Percentiles rank a stretch among this genome's conserved stretches.
Conservation (phyloP, 2,329 filamentous ascomycete genomes). For the Pseudogymnoascus sp. region DNA sequence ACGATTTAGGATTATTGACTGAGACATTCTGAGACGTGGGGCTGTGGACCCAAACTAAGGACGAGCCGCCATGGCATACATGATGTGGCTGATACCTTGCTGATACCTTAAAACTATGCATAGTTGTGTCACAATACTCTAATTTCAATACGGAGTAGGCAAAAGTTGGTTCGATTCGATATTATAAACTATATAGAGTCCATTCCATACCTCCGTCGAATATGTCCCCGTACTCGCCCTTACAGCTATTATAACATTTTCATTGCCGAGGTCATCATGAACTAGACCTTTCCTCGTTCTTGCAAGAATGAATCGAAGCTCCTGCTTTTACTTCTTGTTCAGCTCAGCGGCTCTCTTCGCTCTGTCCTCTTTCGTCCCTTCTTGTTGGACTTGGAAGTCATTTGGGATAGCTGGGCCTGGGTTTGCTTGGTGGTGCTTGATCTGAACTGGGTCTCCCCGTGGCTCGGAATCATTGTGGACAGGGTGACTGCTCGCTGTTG, state of each 20-base stretch:
- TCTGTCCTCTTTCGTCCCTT: constrained; percentile 61
- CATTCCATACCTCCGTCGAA: neutral
- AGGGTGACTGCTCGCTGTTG: constrained; percentile 31
- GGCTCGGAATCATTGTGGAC: constrained; percentile 30
- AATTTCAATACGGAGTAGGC: neutral
- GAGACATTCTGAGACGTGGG: constrained; percentile 6
- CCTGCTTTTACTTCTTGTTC: constrained; percentile 41
- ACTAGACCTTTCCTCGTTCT: neutral
- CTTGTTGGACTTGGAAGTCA: constrained; percentile 43
- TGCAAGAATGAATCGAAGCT: neutral
- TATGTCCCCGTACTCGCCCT: neutral
- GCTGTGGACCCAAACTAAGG: constrained; percentile 2
- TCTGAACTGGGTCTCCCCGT: constrained; percentile 39
- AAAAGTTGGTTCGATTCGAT: constrained; percentile 6
- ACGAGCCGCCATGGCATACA: neutral
- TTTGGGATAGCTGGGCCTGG: constrained; percentile 50
- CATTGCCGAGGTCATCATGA: neutral
- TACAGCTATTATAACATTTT: constrained; percentile 2
- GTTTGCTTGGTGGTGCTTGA: constrained; percentile 44
- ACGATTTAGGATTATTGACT: neutral
- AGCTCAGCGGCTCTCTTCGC: constrained; percentile 54
- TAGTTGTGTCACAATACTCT: neutral
- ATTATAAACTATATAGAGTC: neutral
- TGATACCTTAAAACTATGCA: neutral
- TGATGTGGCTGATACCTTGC: neutral